Percentiles rank a stretch among this genome's conserved stretches.
These are phyloP conservation scores for Salix brachista DNA, from an alignment of 345 rosid species.

Conservation along the genomic window DNA sequence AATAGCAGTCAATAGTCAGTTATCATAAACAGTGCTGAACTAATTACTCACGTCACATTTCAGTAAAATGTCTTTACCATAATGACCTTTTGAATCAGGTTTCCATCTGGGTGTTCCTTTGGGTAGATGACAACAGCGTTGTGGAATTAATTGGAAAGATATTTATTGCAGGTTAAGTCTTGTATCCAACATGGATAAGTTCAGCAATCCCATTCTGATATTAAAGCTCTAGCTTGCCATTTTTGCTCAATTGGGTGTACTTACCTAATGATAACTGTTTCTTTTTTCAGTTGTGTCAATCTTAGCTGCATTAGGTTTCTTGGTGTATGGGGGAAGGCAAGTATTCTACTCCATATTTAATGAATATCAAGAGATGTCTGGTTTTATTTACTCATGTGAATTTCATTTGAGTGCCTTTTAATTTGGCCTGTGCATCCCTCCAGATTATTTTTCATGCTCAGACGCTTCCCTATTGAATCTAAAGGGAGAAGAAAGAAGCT, in stretches of 20 bases:
- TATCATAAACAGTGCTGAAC: neutral
- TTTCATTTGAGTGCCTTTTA: neutral
- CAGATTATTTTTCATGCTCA: conserved; percentile 91
- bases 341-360: conserved; percentile 8
- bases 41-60: neutral
- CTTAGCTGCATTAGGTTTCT: conserved; percentile 85
- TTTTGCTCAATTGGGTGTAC: neutral
- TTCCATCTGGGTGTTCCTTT: conserved; percentile 80
- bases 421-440: conserved; percentile 13
- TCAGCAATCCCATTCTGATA: neutral
- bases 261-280: neutral
- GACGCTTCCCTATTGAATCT: conserved; percentile 95
- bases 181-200: conserved; percentile 8
- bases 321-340: conserved; percentile 98
- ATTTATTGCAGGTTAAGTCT: conserved; percentile 72
- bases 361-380: conserved; percentile 5
- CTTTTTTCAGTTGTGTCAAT: conserved; percentile 70
- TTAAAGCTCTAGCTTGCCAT: neutral
- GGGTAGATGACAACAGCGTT: conserved; percentile 69
- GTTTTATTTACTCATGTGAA: conserved; percentile 7
- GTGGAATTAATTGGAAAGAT: conserved; percentile 76
- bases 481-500: conserved; percentile 98
- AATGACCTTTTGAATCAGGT: conserved; percentile 45
- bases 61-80: conserved; percentile 13
- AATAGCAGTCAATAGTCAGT: neutral